A percentile compares a stretch with the other conserved stretches of the same genome.
Conservation (phyloP, 192 early-diverging fungal species). For the Coemansia asiatica region DNA sequence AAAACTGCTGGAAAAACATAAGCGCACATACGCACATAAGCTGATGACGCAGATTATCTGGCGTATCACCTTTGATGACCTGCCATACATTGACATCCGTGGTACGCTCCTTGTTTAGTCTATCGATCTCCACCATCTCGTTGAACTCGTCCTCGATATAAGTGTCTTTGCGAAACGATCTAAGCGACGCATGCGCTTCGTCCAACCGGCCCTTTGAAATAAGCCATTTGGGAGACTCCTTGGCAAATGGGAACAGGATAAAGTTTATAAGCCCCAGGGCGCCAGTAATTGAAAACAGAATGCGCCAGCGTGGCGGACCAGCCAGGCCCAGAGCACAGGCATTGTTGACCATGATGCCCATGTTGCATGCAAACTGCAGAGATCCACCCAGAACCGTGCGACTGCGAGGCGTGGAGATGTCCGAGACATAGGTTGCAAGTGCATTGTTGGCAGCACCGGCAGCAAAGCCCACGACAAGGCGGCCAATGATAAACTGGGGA, state of each 20-base stretch:
- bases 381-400: constrained; percentile 72
- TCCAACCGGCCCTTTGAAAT: constrained; percentile 61
- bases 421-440: constrained; percentile 72
- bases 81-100: constrained; percentile 49
- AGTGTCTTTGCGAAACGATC: constrained; percentile 54
- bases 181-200: constrained; percentile 59
- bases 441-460: constrained; percentile 66
- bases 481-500: constrained; percentile 71
- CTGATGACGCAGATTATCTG: constrained; percentile 60
- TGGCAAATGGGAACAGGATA: constrained; percentile 64
- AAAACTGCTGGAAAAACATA: constrained; percentile 78
- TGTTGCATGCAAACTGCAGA: constrained; percentile 72
- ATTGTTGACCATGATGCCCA: constrained; percentile 77
- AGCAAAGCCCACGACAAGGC: constrained; percentile 68
- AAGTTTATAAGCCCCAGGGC: constrained; percentile 60
- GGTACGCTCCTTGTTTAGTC: constrained; percentile 40
- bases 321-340: constrained; percentile 62
- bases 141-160: constrained; percentile 64
- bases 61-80: constrained; percentile 56
- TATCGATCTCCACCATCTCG: constrained; percentile 60
- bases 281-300: constrained; percentile 63
- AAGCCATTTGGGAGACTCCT: constrained; percentile 76
- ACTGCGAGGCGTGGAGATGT: constrained; percentile 68
- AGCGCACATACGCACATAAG: constrained; percentile 64
- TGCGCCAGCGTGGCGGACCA: constrained; percentile 67